Evolutionary conservation across 83 land plant genomes (phyloP), one percentile per base, ranked within the genome.

Genomic region (Thuja plicata): DNA sequence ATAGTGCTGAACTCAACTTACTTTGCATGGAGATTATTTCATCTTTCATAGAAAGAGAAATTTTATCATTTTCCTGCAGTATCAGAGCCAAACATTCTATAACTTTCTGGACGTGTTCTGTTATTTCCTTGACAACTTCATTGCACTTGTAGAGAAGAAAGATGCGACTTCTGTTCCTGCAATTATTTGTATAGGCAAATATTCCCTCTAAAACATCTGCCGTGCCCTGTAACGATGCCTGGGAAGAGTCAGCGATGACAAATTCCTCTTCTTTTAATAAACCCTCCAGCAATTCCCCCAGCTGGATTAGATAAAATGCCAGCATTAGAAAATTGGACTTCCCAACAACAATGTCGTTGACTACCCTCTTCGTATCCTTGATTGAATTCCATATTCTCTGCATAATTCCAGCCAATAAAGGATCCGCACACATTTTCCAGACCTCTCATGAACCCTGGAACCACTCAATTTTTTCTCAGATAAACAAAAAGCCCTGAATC

Each of bases 271-370:
- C 40, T 74, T 87, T 13, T 54, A 52, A 46, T 21, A 89, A 40
- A 15, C 8, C 27, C 41, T 89, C 89, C 77, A 89, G 89, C 15
- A 60, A 45, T 43, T 38, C 54, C 17, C 82, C 24, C 15, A 89
- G 86, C 17, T 89, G 81, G 43, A n/a, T 40, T 41, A 89, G 52
- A 87, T 52, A 87, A 30, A 48, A 89, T 41, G 89, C 90, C 89
- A 76, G 41, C 89, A 70, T 89, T 35, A 89, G 46, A 54, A 89
- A 89, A 62, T 54, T 87, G 19, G 82, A 79, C 90, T 89, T 89
- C 34, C 88, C 89, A 17, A 89, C 89, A 32, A 66, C 38, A 87
- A 89, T 87, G 54, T 89, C 54, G n/a, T 57, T 60, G 13, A 89
- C 90, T 9, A 76, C 34, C 41, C 35, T 89, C 89, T 87, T 87